Percentiles rank a stretch among this genome's conserved stretches.
These are phyloP conservation scores for Ganoderma meredithae DNA, from an alignment of 1,284 basidiomycete species.

Conservation along the genomic window DNA sequence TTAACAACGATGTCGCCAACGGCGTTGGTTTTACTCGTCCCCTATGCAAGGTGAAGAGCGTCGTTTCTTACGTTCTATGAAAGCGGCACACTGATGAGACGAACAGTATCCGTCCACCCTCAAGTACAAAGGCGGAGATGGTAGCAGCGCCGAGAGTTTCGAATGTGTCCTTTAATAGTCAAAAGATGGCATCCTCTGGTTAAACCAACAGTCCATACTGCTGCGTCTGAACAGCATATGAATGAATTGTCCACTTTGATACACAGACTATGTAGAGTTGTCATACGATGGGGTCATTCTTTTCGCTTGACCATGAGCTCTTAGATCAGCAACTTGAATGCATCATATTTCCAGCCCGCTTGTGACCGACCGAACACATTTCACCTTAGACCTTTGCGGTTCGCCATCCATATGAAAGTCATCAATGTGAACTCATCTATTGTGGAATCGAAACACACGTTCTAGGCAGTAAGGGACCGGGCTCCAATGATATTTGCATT, in stretches of 20 bases:
- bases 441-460: background rate
- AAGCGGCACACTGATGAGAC: background rate
- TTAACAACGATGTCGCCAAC: constrained; percentile 32
- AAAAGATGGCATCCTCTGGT: background rate
- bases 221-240: background rate
- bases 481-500: background rate
- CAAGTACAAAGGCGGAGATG: constrained; percentile 27
- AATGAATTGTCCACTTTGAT: background rate
- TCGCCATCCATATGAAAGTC: background rate
- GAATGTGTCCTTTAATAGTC: constrained; percentile 14
- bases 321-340: background rate
- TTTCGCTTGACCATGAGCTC: background rate
- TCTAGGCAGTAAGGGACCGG: background rate
- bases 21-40: constrained; percentile 38
- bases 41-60: constrained; percentile 34
- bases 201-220: background rate
- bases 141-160: constrained; percentile 24
- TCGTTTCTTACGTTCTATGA: background rate
- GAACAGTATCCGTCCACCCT: constrained; percentile 27
- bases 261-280: background rate
- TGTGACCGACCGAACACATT: background rate
- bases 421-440: background rate
- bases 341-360: background rate
- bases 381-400: background rate
- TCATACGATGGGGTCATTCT: background rate